These are phyloP conservation scores for Anthracocystis walkeri DNA, from an alignment of 1,284 basidiomycete species.

Conservation along the genomic window DNA sequence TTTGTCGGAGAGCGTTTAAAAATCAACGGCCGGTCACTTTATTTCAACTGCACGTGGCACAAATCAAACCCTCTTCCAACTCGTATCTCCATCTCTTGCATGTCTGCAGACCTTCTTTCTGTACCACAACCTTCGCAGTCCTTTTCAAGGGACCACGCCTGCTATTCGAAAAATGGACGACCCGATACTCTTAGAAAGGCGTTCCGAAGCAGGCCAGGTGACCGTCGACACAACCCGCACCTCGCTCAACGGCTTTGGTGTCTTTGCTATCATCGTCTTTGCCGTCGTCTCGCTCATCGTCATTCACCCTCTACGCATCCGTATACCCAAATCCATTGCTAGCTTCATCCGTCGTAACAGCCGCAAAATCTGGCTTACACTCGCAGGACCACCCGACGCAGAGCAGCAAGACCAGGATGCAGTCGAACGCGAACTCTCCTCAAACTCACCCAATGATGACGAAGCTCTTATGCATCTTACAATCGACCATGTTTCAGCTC, in stretches of 20 bases:
- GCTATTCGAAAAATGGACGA: conserved; percentile 29
- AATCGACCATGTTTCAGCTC: conserved; percentile 70
- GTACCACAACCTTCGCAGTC: too few species aligned
- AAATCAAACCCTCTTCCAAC: not conserved
- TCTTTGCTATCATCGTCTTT: conserved; percentile 67
- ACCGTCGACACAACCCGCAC: conserved; percentile 41
- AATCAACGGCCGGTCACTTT: conserved; percentile 12
- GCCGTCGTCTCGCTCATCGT: conserved; percentile 64
- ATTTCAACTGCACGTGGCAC: not conserved
- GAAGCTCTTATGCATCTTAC: conserved; percentile 25
- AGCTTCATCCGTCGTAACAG: conserved; percentile 4
- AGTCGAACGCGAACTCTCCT: conserved; percentile 23
- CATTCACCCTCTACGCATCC: conserved; percentile 60
- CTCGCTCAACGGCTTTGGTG: conserved; percentile 65
- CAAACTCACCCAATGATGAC: not conserved
- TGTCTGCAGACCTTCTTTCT: not conserved
- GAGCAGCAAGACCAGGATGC: conserved; percentile 30
- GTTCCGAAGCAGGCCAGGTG: conserved; percentile 14
- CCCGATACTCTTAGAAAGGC: conserved; percentile 16
- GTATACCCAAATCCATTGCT: conserved; percentile 42
- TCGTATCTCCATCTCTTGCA: not conserved
- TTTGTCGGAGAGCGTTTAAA: not conserved
- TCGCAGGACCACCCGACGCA: conserved; percentile 28
- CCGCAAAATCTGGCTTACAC: conserved; percentile 22
- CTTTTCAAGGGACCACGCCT: too few species aligned